Conservation (phyloP, 1,139 yeast species). For the Ogataea hybrid region DNA sequence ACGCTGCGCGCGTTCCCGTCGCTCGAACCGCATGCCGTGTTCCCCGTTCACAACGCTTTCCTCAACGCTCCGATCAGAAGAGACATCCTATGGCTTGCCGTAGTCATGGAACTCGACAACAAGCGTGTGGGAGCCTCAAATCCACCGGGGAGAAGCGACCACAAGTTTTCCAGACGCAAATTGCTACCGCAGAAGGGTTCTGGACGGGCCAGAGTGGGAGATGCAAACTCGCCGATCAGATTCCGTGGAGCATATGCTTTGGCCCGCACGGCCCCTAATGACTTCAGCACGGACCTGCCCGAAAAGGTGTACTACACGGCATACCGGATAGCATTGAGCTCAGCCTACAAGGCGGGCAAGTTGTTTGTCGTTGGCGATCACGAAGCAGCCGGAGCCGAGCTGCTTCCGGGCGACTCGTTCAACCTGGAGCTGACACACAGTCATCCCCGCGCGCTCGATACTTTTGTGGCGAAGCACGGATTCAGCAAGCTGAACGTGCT, state of each 20-base stretch:
- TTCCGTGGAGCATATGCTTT: conserved; percentile 88
- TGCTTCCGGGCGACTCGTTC: conserved; percentile 26
- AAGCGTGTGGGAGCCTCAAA: conserved; percentile 87
- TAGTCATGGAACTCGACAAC: conserved; percentile 85
- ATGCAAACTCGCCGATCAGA: conserved; percentile 90
- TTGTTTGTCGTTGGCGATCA: conserved; percentile 60
- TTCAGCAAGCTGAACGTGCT: conserved; percentile 57
- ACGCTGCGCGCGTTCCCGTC: conserved; percentile 85
- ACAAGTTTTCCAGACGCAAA: conserved; percentile 82
- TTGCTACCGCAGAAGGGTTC: conserved; percentile 89
- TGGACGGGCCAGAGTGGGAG: conserved; percentile 96
- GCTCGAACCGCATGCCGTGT: conserved; percentile 73
- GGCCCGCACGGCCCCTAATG: conserved; percentile 89
- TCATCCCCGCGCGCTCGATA: conserved; percentile 44
- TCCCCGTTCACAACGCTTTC: conserved; percentile 71
- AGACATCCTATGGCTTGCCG: conserved; percentile 93
- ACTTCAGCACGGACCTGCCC: conserved; percentile 83
- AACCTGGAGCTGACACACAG: conserved; percentile 28
- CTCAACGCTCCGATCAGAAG: conserved; percentile 78
- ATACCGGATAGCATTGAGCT: conserved; percentile 75
- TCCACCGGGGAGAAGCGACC: conserved; percentile 82
- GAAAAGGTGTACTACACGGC: conserved; percentile 72
- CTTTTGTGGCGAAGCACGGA: conserved; percentile 58
- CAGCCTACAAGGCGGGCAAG: conserved; percentile 73
- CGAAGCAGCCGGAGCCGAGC: conserved; percentile 9